phyloP scores from a whole-genome alignment of 2,329 filamentous ascomycete species.

The Pseudofabraea citricarpa region DNA sequence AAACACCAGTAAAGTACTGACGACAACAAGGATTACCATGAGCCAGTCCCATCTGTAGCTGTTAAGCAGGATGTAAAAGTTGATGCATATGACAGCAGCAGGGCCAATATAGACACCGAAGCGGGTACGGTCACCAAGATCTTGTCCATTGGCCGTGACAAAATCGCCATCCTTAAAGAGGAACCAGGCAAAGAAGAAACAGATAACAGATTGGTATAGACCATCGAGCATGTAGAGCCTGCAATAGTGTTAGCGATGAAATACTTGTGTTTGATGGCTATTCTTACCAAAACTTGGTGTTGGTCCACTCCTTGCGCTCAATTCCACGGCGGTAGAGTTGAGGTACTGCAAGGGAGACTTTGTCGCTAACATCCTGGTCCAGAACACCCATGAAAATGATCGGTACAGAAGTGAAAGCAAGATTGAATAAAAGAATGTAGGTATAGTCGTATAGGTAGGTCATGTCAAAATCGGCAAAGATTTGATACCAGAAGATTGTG shows the following conservation, averaged over 20 bases:
- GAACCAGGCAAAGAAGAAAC: slow-evolving; percentile 89
- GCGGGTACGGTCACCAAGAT: slow-evolving; percentile 73
- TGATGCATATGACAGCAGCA: slow-evolving; percentile 82
- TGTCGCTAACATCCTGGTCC: slow-evolving; percentile 94
- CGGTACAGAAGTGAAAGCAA: slow-evolving; percentile 92
- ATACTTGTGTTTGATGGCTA: background rate
- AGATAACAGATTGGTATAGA: slow-evolving; percentile 88
- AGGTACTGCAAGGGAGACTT: slow-evolving; percentile 87
- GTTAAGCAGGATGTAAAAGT: slow-evolving; percentile 91
- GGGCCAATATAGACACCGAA: slow-evolving; percentile 86
- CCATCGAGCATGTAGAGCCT: slow-evolving; percentile 95
- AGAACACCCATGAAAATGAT: slow-evolving; percentile 95
- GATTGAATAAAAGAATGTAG: slow-evolving; percentile 94
- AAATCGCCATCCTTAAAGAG: slow-evolving; percentile 67
- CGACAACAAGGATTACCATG: slow-evolving; percentile 72
- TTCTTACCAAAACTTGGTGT: slow-evolving; percentile 88
- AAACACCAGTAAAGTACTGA: slow-evolving; percentile 86
- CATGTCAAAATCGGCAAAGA: slow-evolving; percentile 93
- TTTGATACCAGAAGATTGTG: slow-evolving; percentile 94
- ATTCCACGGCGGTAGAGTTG: slow-evolving; percentile 95
- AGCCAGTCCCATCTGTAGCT: slow-evolving; percentile 99
- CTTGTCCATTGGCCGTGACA: slow-evolving; percentile 66
- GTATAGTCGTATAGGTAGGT: slow-evolving; percentile 97
- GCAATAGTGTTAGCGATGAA: slow-evolving; percentile 26
- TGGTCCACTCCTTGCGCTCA: slow-evolving; percentile 93